phyloP scores from a whole-genome alignment of 768 basidiomycete species.

The Suillus bovinus region DNA sequence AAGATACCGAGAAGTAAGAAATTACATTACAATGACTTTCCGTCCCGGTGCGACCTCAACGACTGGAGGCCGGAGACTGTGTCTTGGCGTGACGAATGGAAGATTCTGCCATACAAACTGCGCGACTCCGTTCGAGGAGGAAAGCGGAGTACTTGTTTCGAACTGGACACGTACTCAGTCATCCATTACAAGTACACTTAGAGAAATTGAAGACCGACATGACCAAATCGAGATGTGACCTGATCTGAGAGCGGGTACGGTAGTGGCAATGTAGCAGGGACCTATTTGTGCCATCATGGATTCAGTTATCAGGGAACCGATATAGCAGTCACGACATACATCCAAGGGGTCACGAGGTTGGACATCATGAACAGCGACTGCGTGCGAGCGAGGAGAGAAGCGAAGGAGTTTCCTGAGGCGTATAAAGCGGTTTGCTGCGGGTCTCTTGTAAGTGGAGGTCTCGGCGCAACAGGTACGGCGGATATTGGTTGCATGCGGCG shows the following conservation, averaged over 20 bases:
- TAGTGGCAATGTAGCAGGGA: neutral
- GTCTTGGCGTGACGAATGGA: neutral
- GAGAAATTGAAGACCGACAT: neutral
- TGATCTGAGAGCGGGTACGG: neutral
- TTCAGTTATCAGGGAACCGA: neutral
- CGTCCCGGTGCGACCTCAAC: neutral
- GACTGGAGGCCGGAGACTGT: neutral
- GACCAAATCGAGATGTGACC: neutral
- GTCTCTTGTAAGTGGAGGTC: neutral
- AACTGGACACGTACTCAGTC: neutral
- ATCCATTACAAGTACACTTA: neutral
- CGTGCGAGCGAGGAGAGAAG: neutral
- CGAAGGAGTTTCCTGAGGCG: neutral
- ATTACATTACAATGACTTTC: neutral
- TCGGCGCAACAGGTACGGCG: rapidly evolving
- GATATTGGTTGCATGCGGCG: neutral
- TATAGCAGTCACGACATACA: neutral
- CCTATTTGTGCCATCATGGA: neutral
- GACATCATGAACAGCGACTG: neutral
- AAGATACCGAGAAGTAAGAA: neutral
- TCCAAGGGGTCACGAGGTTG: neutral
- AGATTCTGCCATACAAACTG: neutral
- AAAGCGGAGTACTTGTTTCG: neutral
- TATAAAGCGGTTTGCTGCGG: neutral
- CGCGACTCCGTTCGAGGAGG: neutral